Evolutionary conservation across 2,329 filamentous ascomycete species (phyloP).

Genomic region (Colletotrichum navitas): DNA sequence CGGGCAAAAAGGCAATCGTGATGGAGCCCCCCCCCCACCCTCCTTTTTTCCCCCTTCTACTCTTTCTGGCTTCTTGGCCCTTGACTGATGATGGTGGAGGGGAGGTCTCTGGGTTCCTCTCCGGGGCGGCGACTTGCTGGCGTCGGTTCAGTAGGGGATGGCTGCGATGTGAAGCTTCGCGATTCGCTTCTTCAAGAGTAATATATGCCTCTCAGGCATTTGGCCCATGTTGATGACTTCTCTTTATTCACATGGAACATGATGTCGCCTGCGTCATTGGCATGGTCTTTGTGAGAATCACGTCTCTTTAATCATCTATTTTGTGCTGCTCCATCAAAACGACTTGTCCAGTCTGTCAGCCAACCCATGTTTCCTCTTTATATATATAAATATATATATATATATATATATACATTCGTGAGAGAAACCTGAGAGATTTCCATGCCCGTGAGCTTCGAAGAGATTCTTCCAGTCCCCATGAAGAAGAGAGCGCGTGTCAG

Average conservation of each 20-base stretch:
- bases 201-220: background rate
- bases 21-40: no score
- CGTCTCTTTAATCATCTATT: background rate
- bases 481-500: no score
- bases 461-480: no score
- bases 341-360: background rate
- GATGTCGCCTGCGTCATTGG: background rate
- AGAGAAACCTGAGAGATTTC: fast-evolving
- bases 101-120: no score
- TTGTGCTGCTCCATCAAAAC: background rate
- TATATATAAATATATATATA: background rate
- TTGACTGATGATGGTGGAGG: no score
- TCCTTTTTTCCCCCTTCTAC: no score
- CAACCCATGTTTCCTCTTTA: background rate
- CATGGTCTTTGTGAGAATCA: background rate
- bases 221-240: background rate
- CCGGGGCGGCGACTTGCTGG: no score
- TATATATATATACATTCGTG: background rate
- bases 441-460: no score
- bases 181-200: background rate
- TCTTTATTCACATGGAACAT: background rate
- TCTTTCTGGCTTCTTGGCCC: no score
- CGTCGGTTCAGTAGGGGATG: background rate
- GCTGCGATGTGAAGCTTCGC: background rate
- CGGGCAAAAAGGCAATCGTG: no score